phyloP scores from a whole-genome alignment of 208 protist genomes.

The Eutreptiella sp. region DNA sequence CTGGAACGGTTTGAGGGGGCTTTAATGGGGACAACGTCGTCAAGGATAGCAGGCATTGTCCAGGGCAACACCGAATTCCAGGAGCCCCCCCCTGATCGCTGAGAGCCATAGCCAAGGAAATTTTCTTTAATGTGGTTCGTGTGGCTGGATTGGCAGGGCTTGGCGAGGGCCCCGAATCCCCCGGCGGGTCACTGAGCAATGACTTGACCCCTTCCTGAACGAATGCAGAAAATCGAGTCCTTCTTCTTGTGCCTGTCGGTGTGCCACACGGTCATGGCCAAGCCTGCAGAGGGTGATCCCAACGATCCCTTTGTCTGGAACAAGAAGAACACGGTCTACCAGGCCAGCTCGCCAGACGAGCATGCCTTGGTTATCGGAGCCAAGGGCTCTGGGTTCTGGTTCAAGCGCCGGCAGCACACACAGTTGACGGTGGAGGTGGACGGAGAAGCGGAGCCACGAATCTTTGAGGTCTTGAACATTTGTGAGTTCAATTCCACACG shows the following conservation, averaged over 20 bases:
- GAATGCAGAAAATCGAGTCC: background rate
- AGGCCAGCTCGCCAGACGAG: conserved; percentile 33
- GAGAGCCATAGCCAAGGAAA: too few relatives aligned
- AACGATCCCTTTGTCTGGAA: too few relatives aligned
- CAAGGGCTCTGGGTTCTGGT: conserved; percentile 29
- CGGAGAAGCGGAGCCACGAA: background rate
- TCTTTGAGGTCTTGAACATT: conserved; percentile 40
- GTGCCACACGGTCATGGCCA: conserved; percentile 40
- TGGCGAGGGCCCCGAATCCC: too few relatives aligned
- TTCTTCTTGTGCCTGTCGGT: conserved; percentile 35
- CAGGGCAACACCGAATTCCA: too few relatives aligned
- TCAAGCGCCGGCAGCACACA: conserved; percentile 1
- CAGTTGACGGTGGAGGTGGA: conserved; percentile 4
- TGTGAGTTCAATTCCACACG: conserved; percentile 54
- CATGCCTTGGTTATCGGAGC: conserved; percentile 29
- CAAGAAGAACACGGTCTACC: conserved; percentile 26
- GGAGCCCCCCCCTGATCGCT: too few relatives aligned
- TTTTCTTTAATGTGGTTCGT: too few relatives aligned
- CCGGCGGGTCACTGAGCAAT: too few relatives aligned
- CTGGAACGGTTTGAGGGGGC: too few relatives aligned
- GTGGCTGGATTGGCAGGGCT: too few relatives aligned
- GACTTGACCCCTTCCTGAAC: too few relatives aligned
- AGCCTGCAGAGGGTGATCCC: background rate
- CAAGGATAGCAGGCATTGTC: too few relatives aligned
- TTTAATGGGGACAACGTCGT: too few relatives aligned